A percentile compares a stretch with the other conserved stretches of the same genome.
Conservation (phyloP, 106 monocot genomes). For the Gastrodia elata region DNA sequence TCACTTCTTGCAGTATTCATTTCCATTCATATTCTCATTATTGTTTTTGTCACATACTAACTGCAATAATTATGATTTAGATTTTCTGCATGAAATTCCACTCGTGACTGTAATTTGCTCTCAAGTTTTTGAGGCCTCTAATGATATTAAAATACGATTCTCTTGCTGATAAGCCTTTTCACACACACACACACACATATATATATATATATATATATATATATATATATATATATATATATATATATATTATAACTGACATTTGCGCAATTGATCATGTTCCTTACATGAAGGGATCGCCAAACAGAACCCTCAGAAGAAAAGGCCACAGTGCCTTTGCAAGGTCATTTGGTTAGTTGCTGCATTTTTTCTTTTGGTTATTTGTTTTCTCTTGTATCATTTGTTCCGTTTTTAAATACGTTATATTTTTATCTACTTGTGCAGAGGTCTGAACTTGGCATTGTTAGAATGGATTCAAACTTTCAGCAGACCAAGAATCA, state of each 20-base stretch:
- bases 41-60: too few relatives aligned
- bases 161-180: too few relatives aligned
- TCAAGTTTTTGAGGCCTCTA: too few relatives aligned
- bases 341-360: background rate
- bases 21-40: too few relatives aligned
- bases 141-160: too few relatives aligned
- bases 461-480: conserved; percentile 14
- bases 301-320: background rate
- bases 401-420: background rate
- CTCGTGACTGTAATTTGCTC: too few relatives aligned
- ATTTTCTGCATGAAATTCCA: too few relatives aligned
- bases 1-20: too few relatives aligned
- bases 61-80: too few relatives aligned
- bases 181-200: too few relatives aligned
- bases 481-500: conserved; percentile 42
- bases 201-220: too few relatives aligned
- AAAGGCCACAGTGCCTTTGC: background rate
- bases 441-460: conserved; percentile 14
- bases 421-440: background rate
- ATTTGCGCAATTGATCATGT: background rate
- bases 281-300: background rate
- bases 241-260: background rate
- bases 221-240: too few relatives aligned
- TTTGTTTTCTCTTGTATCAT: background rate
- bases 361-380: background rate